Evolutionary conservation across 805 yeast species (phyloP), one percentile per base, ranked within the genome.

Genomic region (Candida maris): DNA sequence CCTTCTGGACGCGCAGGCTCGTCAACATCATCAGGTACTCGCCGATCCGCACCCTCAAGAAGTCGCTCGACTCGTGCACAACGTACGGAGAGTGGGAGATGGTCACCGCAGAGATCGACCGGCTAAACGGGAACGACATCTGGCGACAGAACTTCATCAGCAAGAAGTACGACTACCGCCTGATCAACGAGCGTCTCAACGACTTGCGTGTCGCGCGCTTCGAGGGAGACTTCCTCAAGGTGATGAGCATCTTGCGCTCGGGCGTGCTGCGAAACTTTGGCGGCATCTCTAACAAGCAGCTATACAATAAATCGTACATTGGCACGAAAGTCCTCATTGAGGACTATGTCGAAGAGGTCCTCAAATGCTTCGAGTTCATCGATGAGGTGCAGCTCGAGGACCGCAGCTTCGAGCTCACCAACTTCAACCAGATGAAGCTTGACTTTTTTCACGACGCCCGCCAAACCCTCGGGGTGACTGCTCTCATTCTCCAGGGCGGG

Each of bases 281-380:
- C 5, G 94, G 95, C 1, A 86, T 93, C 4, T 75, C 94, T 1
- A 85, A 82, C 46, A 79, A 81, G 45, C 73, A 80, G 36, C 64
- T 93, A 30, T 91, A 85, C 65, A 82, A 82, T 37, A 79, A 87
- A 39, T 76, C 95, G 0, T 83, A 85, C 49, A 68, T 84, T 41
- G 98, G 98, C 2, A 93, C 97, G 1, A 93, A 93, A 63, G 63
- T 77, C 35, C 67, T 88, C 43, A 91, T 93, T 35, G 97, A 93
- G 58, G 91, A 85, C 37, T 87, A 88, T 56, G 79, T 88, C 19
- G 65, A 72, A 21, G 95, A 85, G 53, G 91, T 88, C 1, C 61
- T 85, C 29, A 72, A 69, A 20, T 75, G 94, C 48, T 65, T 93
- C 32, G 71, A 72, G 34, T 79, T 71, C 48, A 62, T 85, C 22